Percentiles rank a stretch among this genome's conserved stretches.
These are phyloP conservation scores for Colletotrichum eleusines DNA, from an alignment of 2,329 filamentous ascomycete genomes.

Conservation along the genomic window DNA sequence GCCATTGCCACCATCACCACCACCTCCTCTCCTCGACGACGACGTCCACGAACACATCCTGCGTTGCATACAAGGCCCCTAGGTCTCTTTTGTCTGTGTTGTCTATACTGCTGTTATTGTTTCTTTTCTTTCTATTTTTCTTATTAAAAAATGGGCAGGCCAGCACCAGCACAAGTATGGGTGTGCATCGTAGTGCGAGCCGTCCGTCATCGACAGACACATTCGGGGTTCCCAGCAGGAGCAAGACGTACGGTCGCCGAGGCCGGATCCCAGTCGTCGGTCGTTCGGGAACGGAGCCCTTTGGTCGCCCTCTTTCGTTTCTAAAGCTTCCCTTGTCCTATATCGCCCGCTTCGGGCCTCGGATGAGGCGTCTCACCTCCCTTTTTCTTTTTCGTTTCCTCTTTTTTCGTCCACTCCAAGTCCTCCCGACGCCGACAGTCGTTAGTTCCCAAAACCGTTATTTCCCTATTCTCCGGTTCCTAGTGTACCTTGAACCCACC, in stretches of 20 bases:
- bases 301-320: constrained; percentile 26
- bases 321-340: constrained; percentile 25
- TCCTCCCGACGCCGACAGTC: not conserved
- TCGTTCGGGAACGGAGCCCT: constrained; percentile 20
- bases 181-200: not conserved
- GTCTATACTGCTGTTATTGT: too few species aligned
- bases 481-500: not conserved
- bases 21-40: not conserved
- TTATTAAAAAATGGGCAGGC: too few species aligned
- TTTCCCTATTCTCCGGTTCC: constrained; percentile 12
- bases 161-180: not conserved
- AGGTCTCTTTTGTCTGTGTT: too few species aligned
- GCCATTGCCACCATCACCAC: constrained; percentile 5
- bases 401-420: too few species aligned
- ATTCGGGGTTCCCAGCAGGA: not conserved
- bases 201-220: not conserved
- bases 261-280: not conserved
- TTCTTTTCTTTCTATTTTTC: too few species aligned
- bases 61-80: too few species aligned
- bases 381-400: not conserved
- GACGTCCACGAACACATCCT: not conserved
- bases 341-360: not conserved
- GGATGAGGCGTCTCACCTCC: too few species aligned
- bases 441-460: not conserved
- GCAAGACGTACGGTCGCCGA: not conserved